These are phyloP conservation scores for Botryosphaeria agaves DNA, from an alignment of 2,329 filamentous ascomycete species.

Conservation along the genomic window DNA sequence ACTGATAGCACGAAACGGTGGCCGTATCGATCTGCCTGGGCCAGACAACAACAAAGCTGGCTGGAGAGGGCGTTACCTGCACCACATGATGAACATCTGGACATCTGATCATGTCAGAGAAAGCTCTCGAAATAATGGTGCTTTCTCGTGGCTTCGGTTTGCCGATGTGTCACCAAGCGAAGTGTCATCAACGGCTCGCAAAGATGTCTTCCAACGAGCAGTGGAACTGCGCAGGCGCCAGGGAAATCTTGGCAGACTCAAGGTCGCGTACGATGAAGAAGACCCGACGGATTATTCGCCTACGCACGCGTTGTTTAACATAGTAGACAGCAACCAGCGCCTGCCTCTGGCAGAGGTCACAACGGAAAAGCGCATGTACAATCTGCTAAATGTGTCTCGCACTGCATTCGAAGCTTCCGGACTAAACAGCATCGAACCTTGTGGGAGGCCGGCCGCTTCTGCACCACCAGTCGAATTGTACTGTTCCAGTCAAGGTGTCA, in stretches of 20 bases:
- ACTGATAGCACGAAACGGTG: conserved; percentile 65
- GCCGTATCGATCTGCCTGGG: conserved; percentile 57
- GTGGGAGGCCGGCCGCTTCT: conserved; percentile 57
- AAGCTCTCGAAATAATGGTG: conserved; percentile 40
- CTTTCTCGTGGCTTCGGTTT: conserved; percentile 85
- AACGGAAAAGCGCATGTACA: conserved; percentile 51
- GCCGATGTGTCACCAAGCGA: conserved; percentile 61
- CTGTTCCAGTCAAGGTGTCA: conserved; percentile 48
- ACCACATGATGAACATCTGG: conserved; percentile 83
- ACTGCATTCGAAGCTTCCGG: conserved; percentile 50
- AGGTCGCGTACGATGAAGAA: conserved; percentile 48
- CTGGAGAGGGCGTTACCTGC: conserved; percentile 60
- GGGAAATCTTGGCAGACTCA: conserved; percentile 47
- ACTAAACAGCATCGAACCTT: conserved; percentile 63
- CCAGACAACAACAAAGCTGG: conserved; percentile 58
- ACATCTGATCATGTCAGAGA: conserved; percentile 57
- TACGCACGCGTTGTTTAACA: conserved; percentile 64
- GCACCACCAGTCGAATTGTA: conserved; percentile 75
- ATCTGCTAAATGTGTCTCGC: conserved; percentile 63
- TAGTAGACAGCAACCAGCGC: conserved; percentile 51
- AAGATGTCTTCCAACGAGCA: conserved; percentile 58
- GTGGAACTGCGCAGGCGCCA: conserved; percentile 34
- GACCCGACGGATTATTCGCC: conserved; percentile 51
- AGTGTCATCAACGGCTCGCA: conserved; percentile 49
- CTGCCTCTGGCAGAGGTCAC: conserved; percentile 52